phyloP scores from a whole-genome alignment of 2,329 filamentous ascomycete species.

The Exophiala alcalophila region DNA sequence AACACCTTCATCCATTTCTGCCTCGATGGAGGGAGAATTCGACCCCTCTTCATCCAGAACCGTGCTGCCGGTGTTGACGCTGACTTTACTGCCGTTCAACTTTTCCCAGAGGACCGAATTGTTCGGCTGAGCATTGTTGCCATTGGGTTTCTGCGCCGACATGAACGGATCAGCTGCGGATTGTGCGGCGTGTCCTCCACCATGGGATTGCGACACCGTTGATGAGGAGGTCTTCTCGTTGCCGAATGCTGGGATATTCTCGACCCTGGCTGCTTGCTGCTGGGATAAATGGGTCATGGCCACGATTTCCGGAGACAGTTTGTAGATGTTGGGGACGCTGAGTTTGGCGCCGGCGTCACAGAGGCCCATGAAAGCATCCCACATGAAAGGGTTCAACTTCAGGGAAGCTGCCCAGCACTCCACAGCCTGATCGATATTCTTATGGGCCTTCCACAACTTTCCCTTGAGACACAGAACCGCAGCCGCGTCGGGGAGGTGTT shows the following conservation, averaged over 20 bases:
- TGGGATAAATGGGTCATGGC: slow-evolving; percentile 40
- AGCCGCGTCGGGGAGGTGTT: slow-evolving; percentile 76
- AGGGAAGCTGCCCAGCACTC: slow-evolving; percentile 84
- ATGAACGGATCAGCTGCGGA: slow-evolving; percentile 45
- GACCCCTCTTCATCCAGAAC: slow-evolving; percentile 26
- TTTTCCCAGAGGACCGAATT: slow-evolving; percentile 50
- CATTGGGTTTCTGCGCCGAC: slow-evolving; percentile 37
- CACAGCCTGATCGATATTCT: slow-evolving; percentile 76
- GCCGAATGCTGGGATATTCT: slow-evolving; percentile 31
- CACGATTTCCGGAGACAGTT: slow-evolving; percentile 63
- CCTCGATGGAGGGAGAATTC: slow-evolving; percentile 23
- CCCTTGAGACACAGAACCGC: slow-evolving; percentile 80
- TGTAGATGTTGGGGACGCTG: slow-evolving; percentile 82
- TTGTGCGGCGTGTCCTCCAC: slow-evolving; percentile 38
- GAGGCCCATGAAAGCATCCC: slow-evolving; percentile 89
- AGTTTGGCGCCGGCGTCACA: slow-evolving; percentile 75
- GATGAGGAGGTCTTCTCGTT: slow-evolving; percentile 37
- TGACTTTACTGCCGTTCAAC: slow-evolving; percentile 46
- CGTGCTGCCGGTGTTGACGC: slow-evolving; percentile 32
- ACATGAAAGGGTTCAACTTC: slow-evolving; percentile 92
- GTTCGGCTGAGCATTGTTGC: slow-evolving; percentile 36
- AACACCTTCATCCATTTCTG: slow-evolving; percentile 24
- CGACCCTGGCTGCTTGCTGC: slow-evolving; percentile 30
- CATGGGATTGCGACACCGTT: no score
- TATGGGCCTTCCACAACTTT: slow-evolving; percentile 79